Evolutionary conservation across 805 yeast genomes (phyloP).

Genomic region (Barnettozyma wickerhamii): DNA sequence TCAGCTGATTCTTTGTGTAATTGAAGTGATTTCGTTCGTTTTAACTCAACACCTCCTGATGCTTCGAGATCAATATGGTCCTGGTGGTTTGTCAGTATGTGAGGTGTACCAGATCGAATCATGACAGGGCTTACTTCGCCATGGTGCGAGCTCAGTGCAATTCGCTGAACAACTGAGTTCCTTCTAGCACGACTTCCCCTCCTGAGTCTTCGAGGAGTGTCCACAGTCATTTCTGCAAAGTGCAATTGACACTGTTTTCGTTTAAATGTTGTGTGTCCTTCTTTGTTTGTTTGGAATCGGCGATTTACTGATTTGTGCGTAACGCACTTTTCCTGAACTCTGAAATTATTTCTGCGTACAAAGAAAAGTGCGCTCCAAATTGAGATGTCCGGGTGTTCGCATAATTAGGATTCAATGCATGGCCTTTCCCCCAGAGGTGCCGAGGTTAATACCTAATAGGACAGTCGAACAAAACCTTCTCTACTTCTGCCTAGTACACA

Average conservation of each 20-base stretch:
- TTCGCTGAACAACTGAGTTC: conserved; percentile 57
- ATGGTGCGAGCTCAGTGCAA: conserved; percentile 51
- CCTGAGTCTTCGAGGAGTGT: conserved; percentile 8
- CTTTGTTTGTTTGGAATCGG: background rate
- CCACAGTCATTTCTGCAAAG: conserved; percentile 16
- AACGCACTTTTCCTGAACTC: too few relatives aligned
- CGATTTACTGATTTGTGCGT: too few relatives aligned
- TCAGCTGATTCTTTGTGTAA: background rate
- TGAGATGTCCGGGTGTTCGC: too few relatives aligned
- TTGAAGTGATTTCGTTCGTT: conserved; percentile 16
- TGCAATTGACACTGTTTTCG: background rate
- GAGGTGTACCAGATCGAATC: too few relatives aligned
- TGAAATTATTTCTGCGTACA: too few relatives aligned
- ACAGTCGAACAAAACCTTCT: too few relatives aligned
- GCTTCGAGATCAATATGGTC: conserved; percentile 3
- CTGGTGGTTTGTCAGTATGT: too few relatives aligned
- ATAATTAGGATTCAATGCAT: too few relatives aligned
- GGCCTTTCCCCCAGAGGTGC: too few relatives aligned
- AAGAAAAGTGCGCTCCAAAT: too few relatives aligned
- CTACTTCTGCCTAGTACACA: too few relatives aligned
- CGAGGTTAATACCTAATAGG: too few relatives aligned
- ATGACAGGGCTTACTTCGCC: conserved; percentile 24
- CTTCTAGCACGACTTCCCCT: conserved; percentile 41
- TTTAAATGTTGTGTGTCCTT: background rate
- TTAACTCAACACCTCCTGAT: background rate